Base-by-base conservation (phyloP, 139 green algal genomes). In the Gonium pectorale region DNA sequence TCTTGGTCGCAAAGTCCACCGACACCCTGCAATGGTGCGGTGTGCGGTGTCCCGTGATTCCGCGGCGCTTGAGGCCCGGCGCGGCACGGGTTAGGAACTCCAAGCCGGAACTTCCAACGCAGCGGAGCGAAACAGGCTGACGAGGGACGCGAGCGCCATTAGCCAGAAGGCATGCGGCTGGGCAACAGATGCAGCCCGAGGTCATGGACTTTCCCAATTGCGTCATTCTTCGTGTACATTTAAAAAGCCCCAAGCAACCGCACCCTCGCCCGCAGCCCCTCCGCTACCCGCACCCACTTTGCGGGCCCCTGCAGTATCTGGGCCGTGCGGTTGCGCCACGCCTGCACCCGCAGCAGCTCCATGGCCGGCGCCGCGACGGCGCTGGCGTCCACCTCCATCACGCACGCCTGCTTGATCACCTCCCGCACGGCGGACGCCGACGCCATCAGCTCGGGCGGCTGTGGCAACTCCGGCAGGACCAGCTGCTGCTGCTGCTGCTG, bases 331-430 rank as follows among this genome's bases (percentile, higher is more conserved):
- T 21, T 19, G 35, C 54, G 35, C 74, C 74, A 82, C 56, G 38
- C 40, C 41, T 70, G 59, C 69, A 83, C 67, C 41, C 85, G 78
- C 64, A 95, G 88, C 31, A 82, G 63, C 19, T 44, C 11, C 83
- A 94, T 59, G 37, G 92, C 52, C 0, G 51, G 54, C 59, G 85
- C 67, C 22, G 49, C 82, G 56, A 91, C 67, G 21, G 68, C 79
- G 0, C 63, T 44, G 41, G 60, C 75, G 70, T 93, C 88, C 37
- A 93, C 54, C 86, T 93, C 90, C 22, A 87, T 41, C 31, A 86
- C 86, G 54, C 84, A 87, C 2, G 52, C 62, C 88, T 91, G 88
- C 80, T 68, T 80, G 27, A 71, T 43, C 11, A 83, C 4, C 72
- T 83, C 83, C 26, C 71, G 49, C 72, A 86, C 22, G 4, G 19